Evolutionary conservation across 2,329 filamentous ascomycete genomes (phyloP), one percentile per base, ranked within the genome.

Genomic region (Aspergillus brunneoviolaceus): DNA sequence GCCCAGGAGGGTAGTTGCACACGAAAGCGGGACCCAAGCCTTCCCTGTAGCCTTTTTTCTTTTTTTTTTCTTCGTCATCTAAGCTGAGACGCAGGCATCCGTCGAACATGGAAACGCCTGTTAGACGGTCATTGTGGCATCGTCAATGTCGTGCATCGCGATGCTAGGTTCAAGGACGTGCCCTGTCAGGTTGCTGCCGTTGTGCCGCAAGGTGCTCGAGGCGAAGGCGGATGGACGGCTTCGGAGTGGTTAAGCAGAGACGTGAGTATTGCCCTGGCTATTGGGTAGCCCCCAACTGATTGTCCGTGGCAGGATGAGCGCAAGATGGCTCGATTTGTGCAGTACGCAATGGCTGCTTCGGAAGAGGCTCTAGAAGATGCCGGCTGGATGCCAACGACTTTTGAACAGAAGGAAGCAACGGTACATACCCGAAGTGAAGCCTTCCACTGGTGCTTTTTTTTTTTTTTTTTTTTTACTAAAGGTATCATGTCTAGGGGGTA

Each of bases 291-390:
- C 19, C 14, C 49, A 27, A 12, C 53, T 64, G 21, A 61, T 56
- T 19, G 16, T 47, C 16, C 7, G 12, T 42, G 21, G 29, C 33
- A 86, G 84, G 85, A 89, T 63, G 80, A 85, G 69, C 86, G 92
- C 4, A 89, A 91, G 70, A 96, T 96, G 87, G 92, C 95, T n/a
- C 83, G 81, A 25, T 98, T 98, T 73, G 86, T 92, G 4, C 93
- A 98, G 75, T 98, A 96, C 79, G 94, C 93, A 14, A 84, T 96
- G 71, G 92, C 90, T 12, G 92, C 93, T 2, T 85, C 91, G 0
- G 85, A 91, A 54, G 95, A 98, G 84, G 95, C 95, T 0, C 80
- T 99, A 55, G 77, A 85, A 29, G 92, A 98, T 80, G 89, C 94
- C 0, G 86, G 84, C 2, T 97, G 93, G 91, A 81, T 84, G 52